Conservation (phyloP, 2,329 filamentous ascomycete genomes). For the Arthrobotrys conoides region DNA sequence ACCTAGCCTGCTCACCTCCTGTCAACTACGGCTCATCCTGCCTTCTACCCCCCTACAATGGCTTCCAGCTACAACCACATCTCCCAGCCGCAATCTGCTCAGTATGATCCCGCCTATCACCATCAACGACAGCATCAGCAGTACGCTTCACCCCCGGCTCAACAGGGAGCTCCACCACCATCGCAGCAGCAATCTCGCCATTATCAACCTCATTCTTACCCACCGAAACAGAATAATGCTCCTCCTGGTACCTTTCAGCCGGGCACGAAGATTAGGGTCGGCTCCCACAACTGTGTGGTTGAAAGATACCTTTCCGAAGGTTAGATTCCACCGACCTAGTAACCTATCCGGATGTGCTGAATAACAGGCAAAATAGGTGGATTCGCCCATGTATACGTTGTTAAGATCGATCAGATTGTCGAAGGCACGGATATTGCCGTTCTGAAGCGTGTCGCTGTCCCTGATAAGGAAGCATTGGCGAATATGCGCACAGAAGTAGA, state of each 20-base stretch:
- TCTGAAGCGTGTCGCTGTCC: constrained; percentile 93
- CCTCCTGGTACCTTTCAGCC: constrained; percentile 87
- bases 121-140: constrained; percentile 18
- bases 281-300: constrained; percentile 90
- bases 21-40: constrained; percentile 55
- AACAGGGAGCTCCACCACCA: constrained; percentile 37
- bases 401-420: constrained; percentile 83
- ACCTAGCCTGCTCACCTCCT: constrained; percentile 30
- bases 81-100: constrained; percentile 48
- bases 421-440: constrained; percentile 86
- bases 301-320: constrained; percentile 95
- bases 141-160: constrained; percentile 41
- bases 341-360: constrained; percentile 30
- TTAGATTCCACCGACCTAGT: constrained; percentile 65
- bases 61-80: constrained; percentile 58
- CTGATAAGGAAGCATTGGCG: constrained; percentile 92
- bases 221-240: constrained; percentile 64
- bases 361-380: constrained; percentile 73
- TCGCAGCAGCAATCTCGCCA: constrained; percentile 42
- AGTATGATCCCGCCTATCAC: constrained; percentile 40
- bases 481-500: constrained; percentile 99
- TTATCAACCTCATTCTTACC: constrained; percentile 62
- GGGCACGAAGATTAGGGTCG: constrained; percentile 96
- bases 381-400: constrained; percentile 98
- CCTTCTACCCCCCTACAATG: constrained; percentile 59